A percentile compares a stretch with the other conserved stretches of the same genome.
Evolutionary conservation across 306 rosid genomes (phyloP).

Genomic region (Neltuma alba): DNA sequence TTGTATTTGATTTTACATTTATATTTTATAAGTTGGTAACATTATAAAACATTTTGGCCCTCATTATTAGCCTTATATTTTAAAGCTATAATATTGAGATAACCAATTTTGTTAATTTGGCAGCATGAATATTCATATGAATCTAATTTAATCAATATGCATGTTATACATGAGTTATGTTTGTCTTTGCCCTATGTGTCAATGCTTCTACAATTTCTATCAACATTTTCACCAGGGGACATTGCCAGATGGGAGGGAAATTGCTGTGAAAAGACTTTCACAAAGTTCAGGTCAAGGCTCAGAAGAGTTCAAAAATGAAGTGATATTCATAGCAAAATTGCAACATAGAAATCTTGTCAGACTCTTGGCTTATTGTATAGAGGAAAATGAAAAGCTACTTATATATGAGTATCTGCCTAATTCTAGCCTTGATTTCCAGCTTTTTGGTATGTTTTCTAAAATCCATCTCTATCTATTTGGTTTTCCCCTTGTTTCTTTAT

Average conservation of each 20-base stretch:
- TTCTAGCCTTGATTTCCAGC: not conserved
- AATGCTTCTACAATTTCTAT: no score
- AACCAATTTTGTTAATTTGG: no score
- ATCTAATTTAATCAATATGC: no score
- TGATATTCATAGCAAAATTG: not conserved
- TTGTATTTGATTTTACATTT: no score
- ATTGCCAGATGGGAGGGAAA: not conserved
- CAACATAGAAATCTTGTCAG: not conserved
- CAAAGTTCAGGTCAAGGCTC: not conserved
- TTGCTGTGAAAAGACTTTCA: not conserved
- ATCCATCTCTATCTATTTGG: not conserved
- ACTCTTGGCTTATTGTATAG: not conserved
- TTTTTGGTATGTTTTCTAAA: not conserved
- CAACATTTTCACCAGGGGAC: not conserved
- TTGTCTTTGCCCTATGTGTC: no score
- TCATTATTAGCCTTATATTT: no score
- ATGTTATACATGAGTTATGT: no score
- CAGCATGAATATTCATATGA: no score
- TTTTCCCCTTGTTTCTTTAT: no score
- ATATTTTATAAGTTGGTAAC: no score
- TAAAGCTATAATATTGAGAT: no score
- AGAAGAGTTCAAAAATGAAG: not conserved
- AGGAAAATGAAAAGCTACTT: not conserved
- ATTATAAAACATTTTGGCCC: no score
- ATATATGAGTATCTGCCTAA: not conserved